phyloP scores from a whole-genome alignment of 1,139 yeast genomes.

The Nematodospora anomalae region DNA sequence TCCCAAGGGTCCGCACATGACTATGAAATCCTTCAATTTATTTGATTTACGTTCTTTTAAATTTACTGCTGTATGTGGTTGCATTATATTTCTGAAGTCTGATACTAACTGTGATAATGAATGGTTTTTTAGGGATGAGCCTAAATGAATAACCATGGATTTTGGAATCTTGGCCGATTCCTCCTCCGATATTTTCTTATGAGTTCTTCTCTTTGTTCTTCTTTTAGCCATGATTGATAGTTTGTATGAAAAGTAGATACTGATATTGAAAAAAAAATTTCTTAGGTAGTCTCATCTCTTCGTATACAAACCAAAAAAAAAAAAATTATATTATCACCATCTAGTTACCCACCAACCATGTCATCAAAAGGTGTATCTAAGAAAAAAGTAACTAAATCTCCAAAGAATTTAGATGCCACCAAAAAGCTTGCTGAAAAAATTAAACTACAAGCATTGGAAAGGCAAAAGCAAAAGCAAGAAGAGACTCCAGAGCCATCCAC shows the following conservation, averaged over 20 bases:
- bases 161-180: constrained; percentile 76
- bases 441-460: constrained; percentile 51
- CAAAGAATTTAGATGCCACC: constrained; percentile 24
- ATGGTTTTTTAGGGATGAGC: constrained; percentile 75
- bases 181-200: constrained; percentile 63
- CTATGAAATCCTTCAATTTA: constrained; percentile 83
- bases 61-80: constrained; percentile 93
- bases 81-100: constrained; percentile 89
- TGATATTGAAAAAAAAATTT: constrained; percentile 3
- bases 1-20: constrained; percentile 97
- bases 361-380: constrained; percentile 17
- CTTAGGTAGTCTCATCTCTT: constrained; percentile 10
- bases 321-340: background rate
- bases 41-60: constrained; percentile 85
- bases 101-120: constrained; percentile 79
- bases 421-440: constrained; percentile 49
- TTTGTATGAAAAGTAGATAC: background rate
- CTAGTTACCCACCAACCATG: constrained; percentile 8
- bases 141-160: constrained; percentile 90
- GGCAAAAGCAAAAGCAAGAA: constrained; percentile 20
- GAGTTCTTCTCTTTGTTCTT: constrained; percentile 80
- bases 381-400: too few species aligned
- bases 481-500: constrained; percentile 11
- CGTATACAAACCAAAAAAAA: constrained; percentile 2
- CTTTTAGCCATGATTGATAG: constrained; percentile 38